Evolutionary conservation across 306 rosid species (phyloP).

Genomic region (Dalbergia cochinchinensis): DNA sequence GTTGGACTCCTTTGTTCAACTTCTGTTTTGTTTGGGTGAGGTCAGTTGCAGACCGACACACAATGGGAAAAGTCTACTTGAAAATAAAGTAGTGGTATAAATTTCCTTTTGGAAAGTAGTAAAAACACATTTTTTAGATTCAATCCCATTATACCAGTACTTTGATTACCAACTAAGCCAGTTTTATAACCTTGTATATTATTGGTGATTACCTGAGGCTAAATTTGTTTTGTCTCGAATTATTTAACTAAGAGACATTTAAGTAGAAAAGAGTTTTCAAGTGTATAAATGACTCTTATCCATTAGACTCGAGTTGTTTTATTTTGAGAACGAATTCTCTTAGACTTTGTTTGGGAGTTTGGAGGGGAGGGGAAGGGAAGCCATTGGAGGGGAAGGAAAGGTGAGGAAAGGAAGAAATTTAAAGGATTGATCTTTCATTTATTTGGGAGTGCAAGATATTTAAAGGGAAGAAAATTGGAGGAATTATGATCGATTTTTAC

Average conservation of each 20-base stretch:
- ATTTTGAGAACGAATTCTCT: too few species aligned
- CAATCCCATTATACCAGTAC: background rate
- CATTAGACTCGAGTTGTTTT: too few species aligned
- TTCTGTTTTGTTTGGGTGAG: background rate
- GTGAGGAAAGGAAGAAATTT: too few species aligned
- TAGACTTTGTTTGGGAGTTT: too few species aligned
- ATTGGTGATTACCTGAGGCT: background rate
- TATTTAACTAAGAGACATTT: background rate
- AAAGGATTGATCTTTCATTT: too few species aligned
- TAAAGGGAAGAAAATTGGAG: too few species aligned
- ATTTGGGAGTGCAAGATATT: too few species aligned
- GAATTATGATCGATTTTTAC: too few species aligned
- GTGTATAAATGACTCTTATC: background rate
- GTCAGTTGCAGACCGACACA: constrained; percentile 32
- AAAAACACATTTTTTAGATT: constrained; percentile 8
- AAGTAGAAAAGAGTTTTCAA: background rate
- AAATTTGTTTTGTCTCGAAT: background rate
- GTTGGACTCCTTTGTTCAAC: constrained; percentile 15
- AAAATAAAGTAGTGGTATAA: background rate
- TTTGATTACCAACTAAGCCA: background rate
- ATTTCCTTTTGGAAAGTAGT: background rate
- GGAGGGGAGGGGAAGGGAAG: too few species aligned
- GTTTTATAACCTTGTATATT: background rate
- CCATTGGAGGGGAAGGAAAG: too few species aligned
- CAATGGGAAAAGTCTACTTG: background rate